These are phyloP conservation scores for Botrytis tulipae DNA, from an alignment of 2,329 filamentous ascomycete genomes.

Conservation along the genomic window DNA sequence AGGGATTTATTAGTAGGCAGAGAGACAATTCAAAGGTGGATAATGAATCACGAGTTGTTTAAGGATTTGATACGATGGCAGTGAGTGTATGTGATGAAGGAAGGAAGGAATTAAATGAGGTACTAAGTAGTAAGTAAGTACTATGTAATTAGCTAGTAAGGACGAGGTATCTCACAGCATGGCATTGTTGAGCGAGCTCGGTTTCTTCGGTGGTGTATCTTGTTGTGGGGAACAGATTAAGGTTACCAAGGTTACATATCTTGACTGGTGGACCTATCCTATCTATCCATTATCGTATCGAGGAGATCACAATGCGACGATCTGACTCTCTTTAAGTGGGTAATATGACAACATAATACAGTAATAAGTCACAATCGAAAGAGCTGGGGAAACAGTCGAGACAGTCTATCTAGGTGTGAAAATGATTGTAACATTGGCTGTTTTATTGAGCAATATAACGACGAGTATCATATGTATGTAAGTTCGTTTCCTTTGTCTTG, in stretches of 20 bases:
- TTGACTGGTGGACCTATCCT: neutral
- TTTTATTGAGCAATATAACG: neutral
- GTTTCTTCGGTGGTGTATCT: neutral
- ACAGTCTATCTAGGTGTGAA: neutral
- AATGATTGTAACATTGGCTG: neutral
- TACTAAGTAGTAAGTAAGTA: neutral
- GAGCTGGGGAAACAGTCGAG: neutral
- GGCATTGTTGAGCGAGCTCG: neutral
- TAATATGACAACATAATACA: conserved; percentile 3
- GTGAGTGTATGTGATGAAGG: neutral
- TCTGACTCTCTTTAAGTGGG: neutral
- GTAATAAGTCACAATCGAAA: neutral
- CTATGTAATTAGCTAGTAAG: no score
- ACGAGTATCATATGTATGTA: neutral
- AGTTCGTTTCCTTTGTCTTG: neutral
- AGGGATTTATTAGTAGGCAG: neutral
- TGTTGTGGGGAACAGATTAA: neutral
- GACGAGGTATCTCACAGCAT: neutral
- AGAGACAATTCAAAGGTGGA: neutral
- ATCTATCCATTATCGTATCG: neutral
- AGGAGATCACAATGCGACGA: neutral
- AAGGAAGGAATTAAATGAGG: neutral
- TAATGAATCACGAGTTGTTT: neutral
- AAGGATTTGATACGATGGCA: neutral
- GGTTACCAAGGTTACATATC: neutral